Evolutionary conservation across 768 basidiomycete genomes (phyloP).

Genomic region (Sporobolomyces roseus): DNA sequence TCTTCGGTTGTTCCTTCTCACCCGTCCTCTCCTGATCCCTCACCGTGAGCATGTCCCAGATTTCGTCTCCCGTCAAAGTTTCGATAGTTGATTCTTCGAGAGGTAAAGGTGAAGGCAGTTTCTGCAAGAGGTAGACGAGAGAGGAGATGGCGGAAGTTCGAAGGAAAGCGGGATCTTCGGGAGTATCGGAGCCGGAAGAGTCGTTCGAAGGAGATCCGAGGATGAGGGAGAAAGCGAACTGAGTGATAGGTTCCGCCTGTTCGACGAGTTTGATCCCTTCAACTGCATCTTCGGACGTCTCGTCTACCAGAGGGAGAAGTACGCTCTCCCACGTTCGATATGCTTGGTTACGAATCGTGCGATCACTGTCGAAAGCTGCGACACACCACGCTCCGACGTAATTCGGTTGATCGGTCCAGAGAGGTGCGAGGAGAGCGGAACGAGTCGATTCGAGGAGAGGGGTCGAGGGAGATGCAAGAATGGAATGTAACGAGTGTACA

Average conservation of each 20-base stretch:
- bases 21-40: not conserved
- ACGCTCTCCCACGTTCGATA: slow-evolving; percentile 38
- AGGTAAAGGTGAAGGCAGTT: slow-evolving; percentile 25
- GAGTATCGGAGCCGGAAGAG: not conserved
- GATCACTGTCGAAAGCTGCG: slow-evolving; percentile 67
- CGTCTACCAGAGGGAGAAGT: not conserved
- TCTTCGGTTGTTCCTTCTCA: slow-evolving; percentile 19
- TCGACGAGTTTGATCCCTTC: slow-evolving; percentile 32
- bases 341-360: slow-evolving; percentile 57
- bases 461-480: slow-evolving; percentile 56
- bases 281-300: not conserved
- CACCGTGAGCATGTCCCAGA: slow-evolving; percentile 25
- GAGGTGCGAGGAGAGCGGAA: slow-evolving; percentile 56
- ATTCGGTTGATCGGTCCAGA: slow-evolving; percentile 56
- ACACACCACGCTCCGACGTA: slow-evolving; percentile 70
- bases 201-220: not conserved
- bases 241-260: slow-evolving; percentile 24
- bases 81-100: slow-evolving; percentile 11
- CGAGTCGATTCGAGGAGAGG: slow-evolving; percentile 53
- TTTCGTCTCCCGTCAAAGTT: slow-evolving; percentile 7
- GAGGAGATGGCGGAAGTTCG: slow-evolving; percentile 30
- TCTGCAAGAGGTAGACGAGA: slow-evolving; percentile 24
- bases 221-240: slow-evolving; percentile 24
- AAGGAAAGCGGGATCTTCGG: slow-evolving; percentile 31
- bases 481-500: slow-evolving; percentile 61